phyloP scores from a whole-genome alignment of 208 protist species.

The Trypanosoma cruzi region DNA sequence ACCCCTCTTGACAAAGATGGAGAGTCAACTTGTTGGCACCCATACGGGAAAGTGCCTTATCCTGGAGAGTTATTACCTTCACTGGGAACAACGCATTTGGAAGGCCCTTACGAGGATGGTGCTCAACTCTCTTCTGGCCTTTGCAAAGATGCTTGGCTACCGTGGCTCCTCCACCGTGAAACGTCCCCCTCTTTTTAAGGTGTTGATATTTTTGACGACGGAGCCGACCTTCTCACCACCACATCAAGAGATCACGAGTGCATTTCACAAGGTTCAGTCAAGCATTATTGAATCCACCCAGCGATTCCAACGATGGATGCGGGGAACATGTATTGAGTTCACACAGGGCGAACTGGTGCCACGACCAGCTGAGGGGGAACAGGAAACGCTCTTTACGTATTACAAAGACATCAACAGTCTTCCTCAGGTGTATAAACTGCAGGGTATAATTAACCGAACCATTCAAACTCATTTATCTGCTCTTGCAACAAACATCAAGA shows the following conservation, averaged over 20 bases:
- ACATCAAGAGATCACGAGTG: constrained; percentile 93
- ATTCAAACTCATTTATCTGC: constrained; percentile 93
- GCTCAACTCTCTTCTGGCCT: constrained; percentile 76
- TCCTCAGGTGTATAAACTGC: constrained; percentile 89
- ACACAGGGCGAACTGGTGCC: constrained; percentile 92
- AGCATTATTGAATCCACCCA: constrained; percentile 95
- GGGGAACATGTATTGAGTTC: constrained; percentile 96
- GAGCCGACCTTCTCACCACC: constrained; percentile 94
- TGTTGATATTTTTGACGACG: constrained; percentile 91
- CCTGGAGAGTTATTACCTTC: constrained; percentile 95
- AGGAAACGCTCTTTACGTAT: constrained; percentile 93
- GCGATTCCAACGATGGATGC: constrained; percentile 96
- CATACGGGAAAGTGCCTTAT: constrained; percentile 90
- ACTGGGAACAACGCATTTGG: constrained; percentile 97
- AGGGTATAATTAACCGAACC: constrained; percentile 88
- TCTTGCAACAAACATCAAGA: constrained; percentile 91
- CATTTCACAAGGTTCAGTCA: constrained; percentile 92
- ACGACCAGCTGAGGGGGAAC: constrained; percentile 78
- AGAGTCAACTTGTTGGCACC: constrained; percentile 92
- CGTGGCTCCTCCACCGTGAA: constrained; percentile 34
- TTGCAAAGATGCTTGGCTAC: constrained; percentile 92
- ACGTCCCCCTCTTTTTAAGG: constrained; percentile 92
- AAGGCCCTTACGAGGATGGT: constrained; percentile 94
- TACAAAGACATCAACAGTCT: constrained; percentile 94
- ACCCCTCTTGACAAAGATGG: constrained; percentile 96